Percentiles rank a stretch among this genome's conserved stretches.
These are phyloP conservation scores for Daedalea quercina DNA, from an alignment of 768 basidiomycete genomes.

Conservation along the genomic window DNA sequence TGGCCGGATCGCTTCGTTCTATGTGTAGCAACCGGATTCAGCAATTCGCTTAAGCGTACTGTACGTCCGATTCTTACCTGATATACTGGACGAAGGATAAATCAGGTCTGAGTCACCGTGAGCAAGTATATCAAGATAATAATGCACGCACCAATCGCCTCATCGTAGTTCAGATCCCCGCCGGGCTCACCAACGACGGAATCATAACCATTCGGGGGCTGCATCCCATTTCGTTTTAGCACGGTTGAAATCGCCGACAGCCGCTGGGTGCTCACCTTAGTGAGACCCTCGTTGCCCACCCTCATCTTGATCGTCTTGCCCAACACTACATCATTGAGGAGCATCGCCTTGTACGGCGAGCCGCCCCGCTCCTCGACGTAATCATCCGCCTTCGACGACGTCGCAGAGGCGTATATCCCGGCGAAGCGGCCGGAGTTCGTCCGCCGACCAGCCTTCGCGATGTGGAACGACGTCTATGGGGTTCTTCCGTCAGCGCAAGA, in stretches of 20 bases:
- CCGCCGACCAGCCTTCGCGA: conserved; percentile 6
- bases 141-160: conserved; percentile 45
- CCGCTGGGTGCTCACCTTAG: conserved; percentile 9
- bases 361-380: conserved; percentile 8
- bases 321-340: conserved; percentile 20
- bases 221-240: too few relatives aligned
- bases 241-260: too few relatives aligned
- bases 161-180: conserved; percentile 58
- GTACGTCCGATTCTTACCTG: conserved; percentile 8
- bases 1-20: conserved; percentile 22
- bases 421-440: conserved; percentile 18
- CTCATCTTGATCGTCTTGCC: conserved; percentile 16
- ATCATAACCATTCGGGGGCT: too few relatives aligned
- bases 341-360: conserved; percentile 16
- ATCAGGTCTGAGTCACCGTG: not conserved
- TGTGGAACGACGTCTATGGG: conserved; percentile 16
- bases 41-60: not conserved
- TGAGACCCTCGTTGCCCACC: conserved; percentile 6
- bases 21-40: not conserved
- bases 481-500: not conserved
- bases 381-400: conserved; percentile 21
- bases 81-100: conserved; percentile 9
- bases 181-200: conserved; percentile 63
- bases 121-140: too few relatives aligned
- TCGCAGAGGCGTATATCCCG: conserved; percentile 23